A percentile compares a stretch with the other conserved stretches of the same genome.
phyloP scores from a whole-genome alignment of 1,284 basidiomycete species.

The Apiotrichum montevideense region DNA sequence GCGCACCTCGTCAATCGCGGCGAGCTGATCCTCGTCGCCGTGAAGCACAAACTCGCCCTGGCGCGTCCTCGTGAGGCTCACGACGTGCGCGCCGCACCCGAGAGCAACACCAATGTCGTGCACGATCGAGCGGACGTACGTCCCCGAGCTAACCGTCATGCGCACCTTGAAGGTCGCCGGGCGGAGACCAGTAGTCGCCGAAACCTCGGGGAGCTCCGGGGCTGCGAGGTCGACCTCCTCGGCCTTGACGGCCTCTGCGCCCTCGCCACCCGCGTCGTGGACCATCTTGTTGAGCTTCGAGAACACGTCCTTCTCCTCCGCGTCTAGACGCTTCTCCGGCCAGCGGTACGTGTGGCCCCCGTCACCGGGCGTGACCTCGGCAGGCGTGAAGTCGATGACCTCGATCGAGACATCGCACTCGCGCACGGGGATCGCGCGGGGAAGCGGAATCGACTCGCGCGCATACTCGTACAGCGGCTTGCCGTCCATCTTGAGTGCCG shows the following conservation, averaged over 20 bases:
- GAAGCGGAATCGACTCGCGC: conserved; percentile 78
- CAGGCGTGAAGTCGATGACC: conserved; percentile 50
- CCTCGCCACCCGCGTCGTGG: conserved; percentile 29
- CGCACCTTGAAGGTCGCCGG: conserved; percentile 78
- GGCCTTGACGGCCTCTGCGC: conserved; percentile 20
- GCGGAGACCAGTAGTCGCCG: conserved; percentile 37
- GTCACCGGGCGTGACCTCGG: conserved; percentile 40
- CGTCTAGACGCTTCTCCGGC: conserved; percentile 64
- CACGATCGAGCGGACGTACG: conserved; percentile 88
- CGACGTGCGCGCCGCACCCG: conserved; percentile 82
- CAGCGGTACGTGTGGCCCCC: conserved; percentile 57
- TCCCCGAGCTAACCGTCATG: conserved; percentile 91
- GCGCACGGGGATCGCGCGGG: conserved; percentile 85
- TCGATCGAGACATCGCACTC: conserved; percentile 69
- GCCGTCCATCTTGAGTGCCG: conserved; percentile 97
- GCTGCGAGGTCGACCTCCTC: conserved; percentile 29
- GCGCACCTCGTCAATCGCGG: conserved; percentile 16
- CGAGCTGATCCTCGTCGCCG: conserved; percentile 28
- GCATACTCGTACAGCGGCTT: conserved; percentile 95
- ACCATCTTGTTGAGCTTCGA: conserved; percentile 54
- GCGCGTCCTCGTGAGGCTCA: conserved; percentile 73
- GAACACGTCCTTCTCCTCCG: conserved; percentile 65
- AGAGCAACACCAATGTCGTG: conserved; percentile 80
- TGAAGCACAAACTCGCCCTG: conserved; percentile 71
- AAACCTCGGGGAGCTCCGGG: conserved; percentile 44